phyloP scores from a whole-genome alignment of 2,329 filamentous ascomycete genomes.

The Fusarium buharicum region DNA sequence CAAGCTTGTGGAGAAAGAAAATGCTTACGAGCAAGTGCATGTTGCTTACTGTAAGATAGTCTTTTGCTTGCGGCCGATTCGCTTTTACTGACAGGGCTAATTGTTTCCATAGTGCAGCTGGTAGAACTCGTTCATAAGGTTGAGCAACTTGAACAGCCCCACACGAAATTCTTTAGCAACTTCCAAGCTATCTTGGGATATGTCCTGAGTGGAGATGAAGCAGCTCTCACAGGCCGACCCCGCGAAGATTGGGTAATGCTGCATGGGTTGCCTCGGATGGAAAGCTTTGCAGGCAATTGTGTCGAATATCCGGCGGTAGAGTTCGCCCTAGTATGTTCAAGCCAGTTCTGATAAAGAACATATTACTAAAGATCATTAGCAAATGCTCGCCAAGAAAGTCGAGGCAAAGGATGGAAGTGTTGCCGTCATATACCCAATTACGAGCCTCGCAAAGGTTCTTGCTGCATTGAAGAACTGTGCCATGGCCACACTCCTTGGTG shows the following conservation, averaged over 20 bases:
- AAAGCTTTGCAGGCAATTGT: neutral
- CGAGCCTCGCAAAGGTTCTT: neutral
- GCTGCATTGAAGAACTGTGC: neutral
- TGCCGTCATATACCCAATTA: neutral
- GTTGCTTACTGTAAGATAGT: neutral
- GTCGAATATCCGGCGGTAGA: neutral
- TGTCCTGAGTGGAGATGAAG: neutral
- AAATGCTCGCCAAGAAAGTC: neutral
- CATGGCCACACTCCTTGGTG: slow-evolving; percentile 5
- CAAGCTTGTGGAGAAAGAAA: neutral
- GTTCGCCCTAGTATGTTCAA: neutral
- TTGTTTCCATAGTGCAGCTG: neutral
- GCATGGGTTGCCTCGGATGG: neutral
- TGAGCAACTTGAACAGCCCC: neutral
- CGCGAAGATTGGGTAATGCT: slow-evolving; percentile 4
- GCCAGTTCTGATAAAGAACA: no score
- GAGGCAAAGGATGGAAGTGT: neutral
- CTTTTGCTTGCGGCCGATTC: neutral
- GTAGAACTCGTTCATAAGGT: neutral
- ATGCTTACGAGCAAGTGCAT: neutral
- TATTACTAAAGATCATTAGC: neutral
- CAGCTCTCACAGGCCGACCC: neutral
- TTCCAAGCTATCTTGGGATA: neutral
- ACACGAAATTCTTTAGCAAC: neutral
- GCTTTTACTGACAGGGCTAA: neutral